Conservation (phyloP, 2,329 filamentous ascomycete species). For the Colletotrichum australisinense region DNA sequence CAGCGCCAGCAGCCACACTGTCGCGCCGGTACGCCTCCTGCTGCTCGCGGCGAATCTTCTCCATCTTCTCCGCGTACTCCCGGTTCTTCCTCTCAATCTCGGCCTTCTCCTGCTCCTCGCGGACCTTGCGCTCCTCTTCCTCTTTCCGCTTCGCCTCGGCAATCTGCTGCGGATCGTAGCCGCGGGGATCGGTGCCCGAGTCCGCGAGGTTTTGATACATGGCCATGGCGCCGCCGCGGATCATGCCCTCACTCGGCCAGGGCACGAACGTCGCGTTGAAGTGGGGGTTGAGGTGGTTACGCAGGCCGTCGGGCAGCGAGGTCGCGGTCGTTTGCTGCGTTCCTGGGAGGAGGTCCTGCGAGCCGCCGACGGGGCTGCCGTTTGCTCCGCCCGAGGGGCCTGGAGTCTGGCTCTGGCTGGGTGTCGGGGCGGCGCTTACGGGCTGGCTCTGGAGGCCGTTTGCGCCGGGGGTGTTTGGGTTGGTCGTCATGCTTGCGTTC, state of each 20-base stretch:
- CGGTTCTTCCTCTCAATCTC: slow-evolving; percentile 59
- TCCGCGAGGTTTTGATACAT: slow-evolving; percentile 71
- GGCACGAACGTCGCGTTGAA: slow-evolving; percentile 75
- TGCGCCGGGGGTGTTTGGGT: slow-evolving; percentile 19
- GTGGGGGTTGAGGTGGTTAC: slow-evolving; percentile 65
- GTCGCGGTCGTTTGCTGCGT: slow-evolving; percentile 50
- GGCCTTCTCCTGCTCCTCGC: slow-evolving; percentile 50
- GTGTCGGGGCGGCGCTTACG: slow-evolving; percentile 40
- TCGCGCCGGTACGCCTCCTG: slow-evolving; percentile 46
- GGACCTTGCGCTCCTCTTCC: slow-evolving; percentile 56
- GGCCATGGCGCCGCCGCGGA: slow-evolving; percentile 76
- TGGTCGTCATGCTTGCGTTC: slow-evolving; percentile 28
- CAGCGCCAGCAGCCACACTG: slow-evolving; percentile 36
- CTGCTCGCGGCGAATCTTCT: slow-evolving; percentile 53
- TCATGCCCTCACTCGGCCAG: slow-evolving; percentile 79
- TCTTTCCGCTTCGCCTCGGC: slow-evolving; percentile 62
- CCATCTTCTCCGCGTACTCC: slow-evolving; percentile 52
- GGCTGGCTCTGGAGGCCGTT: slow-evolving; percentile 35
- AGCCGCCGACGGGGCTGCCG: slow-evolving; percentile 22
- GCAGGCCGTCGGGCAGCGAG: slow-evolving; percentile 60
- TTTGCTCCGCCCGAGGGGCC: slow-evolving; percentile 33
- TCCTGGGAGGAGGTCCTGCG: slow-evolving; percentile 39
- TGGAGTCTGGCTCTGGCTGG: slow-evolving; percentile 36
- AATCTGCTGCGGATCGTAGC: slow-evolving; percentile 68
- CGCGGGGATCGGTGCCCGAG: slow-evolving; percentile 70